Evolutionary conservation across 2,329 filamentous ascomycete genomes (phyloP).

Genomic region (Sordariomycetes sp.): DNA sequence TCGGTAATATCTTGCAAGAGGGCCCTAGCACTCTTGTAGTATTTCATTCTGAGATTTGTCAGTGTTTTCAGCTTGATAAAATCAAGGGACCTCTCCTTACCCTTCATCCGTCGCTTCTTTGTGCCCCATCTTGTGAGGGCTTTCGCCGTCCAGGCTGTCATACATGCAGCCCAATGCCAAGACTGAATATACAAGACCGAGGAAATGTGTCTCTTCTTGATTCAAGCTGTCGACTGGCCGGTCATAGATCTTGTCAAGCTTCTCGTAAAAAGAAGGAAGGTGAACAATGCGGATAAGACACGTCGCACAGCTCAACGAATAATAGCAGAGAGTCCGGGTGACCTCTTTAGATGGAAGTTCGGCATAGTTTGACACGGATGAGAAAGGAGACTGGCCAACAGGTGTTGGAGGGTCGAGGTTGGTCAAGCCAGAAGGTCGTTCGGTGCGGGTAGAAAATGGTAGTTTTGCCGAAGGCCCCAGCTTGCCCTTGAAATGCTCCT

Average conservation of each 20-base stretch:
- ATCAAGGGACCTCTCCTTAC: slow-evolving; percentile 24
- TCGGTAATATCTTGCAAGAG: slow-evolving; percentile 58
- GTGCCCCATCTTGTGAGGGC: slow-evolving; percentile 38
- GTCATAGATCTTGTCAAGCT: slow-evolving; percentile 70
- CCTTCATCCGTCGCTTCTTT: slow-evolving; percentile 45
- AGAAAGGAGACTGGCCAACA: slow-evolving; percentile 51
- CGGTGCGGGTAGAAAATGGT: slow-evolving; percentile 46
- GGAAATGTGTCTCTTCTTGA: slow-evolving; percentile 56
- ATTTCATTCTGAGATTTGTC: slow-evolving; percentile 52
- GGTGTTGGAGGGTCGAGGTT: slow-evolving; percentile 64
- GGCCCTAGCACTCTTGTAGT: slow-evolving; percentile 58
- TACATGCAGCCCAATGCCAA: slow-evolving; percentile 69
- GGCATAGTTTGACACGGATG: slow-evolving; percentile 37
- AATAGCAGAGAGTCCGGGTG: slow-evolving; percentile 43
- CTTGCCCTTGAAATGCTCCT: slow-evolving; percentile 75
- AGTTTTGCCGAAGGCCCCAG: slow-evolving; percentile 55
- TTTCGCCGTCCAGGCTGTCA: slow-evolving; percentile 43
- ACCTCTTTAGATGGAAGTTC: slow-evolving; percentile 61
- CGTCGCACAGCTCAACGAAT: slow-evolving; percentile 47
- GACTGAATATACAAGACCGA: slow-evolving; percentile 63
- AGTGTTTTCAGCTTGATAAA: too few relatives aligned
- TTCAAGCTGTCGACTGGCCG: slow-evolving; percentile 52
- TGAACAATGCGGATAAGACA: slow-evolving; percentile 65
- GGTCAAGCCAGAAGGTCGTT: slow-evolving; percentile 36
- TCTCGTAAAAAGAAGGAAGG: slow-evolving; percentile 69